phyloP scores from a whole-genome alignment of 2,329 filamentous ascomycete genomes.

The Talaromyces atroroseus region DNA sequence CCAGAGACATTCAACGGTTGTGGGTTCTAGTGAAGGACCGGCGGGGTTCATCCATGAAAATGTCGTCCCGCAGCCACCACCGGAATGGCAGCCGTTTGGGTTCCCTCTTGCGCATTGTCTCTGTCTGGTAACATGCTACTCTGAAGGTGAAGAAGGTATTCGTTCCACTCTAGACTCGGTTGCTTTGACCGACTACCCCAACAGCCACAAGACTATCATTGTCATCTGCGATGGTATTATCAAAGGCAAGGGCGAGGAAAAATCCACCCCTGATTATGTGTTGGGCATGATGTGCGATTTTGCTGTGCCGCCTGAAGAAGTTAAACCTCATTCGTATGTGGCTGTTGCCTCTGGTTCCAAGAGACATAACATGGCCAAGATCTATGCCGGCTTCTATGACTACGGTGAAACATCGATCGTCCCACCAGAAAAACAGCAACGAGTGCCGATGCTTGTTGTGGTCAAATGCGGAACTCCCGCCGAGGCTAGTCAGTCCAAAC shows the following conservation, averaged over 20 bases:
- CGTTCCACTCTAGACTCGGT: conserved; percentile 93
- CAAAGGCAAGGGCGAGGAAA: conserved; percentile 83
- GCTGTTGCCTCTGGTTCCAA: conserved; percentile 93
- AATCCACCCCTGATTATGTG: conserved; percentile 84
- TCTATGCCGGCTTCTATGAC: conserved; percentile 97
- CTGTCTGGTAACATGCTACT: conserved; percentile 94
- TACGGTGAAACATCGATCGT: conserved; percentile 79
- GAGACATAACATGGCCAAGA: conserved; percentile 98
- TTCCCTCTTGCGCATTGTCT: conserved; percentile 91
- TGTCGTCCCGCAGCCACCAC: conserved; percentile 91
- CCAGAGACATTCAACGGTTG: conserved; percentile 50
- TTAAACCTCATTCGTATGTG: conserved; percentile 89
- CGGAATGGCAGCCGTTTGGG: conserved; percentile 95
- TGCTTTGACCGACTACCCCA: conserved; percentile 95
- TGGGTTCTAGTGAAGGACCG: conserved; percentile 68
- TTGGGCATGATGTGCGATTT: conserved; percentile 94
- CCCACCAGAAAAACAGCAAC: conserved; percentile 81
- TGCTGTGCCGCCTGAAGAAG: conserved; percentile 71
- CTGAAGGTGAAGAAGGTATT: conserved; percentile 86
- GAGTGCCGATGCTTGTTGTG: conserved; percentile 94
- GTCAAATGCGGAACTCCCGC: conserved; percentile 94
- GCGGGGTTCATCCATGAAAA: conserved; percentile 94
- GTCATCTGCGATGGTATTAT: conserved; percentile 97
- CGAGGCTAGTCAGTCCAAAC: conserved; percentile 74
- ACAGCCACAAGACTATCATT: conserved; percentile 96